Base-by-base conservation (phyloP, 2,329 filamentous ascomycete species). In the Coniochaeta sp. region DNA sequence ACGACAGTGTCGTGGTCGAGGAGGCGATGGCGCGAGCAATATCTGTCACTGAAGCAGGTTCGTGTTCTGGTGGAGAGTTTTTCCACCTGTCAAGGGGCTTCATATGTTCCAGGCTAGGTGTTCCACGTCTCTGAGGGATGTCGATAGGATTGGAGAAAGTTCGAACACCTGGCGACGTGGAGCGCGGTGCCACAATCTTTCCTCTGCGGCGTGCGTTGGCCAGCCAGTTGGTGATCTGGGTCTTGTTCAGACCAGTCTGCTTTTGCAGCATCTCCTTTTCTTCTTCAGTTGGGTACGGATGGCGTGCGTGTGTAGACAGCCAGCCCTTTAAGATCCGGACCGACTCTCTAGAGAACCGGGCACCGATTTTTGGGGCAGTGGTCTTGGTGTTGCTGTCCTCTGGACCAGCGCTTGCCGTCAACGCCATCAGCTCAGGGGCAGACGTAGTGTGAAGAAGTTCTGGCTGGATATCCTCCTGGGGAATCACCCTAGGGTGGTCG, bases 181-280 rank as follows among this genome's bases (percentile, higher is more conserved):
- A 86, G 64, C 88, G 81, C 55, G 85, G 85, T 1, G 84, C 79
- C 56, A 87, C 84, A 59, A 89, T 86, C 76, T 96, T 96, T 67
- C 90, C 88, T 63, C 92, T 83, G 60, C 92, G 85, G 50, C 92
- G 86, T 61, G 91, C 91, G 73, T 96, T 96, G 62, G 92, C 92
- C 55, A 96, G 84, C 92, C 92, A 96, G 71, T 96, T 96, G 12
- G 88, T 88, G 67, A 96, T 93, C 69, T 97, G 93, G 16, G 82
- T 89, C 67, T 90, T 86, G 71, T 86, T 92, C 44, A 97, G 79
- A 8, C 91, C 91, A 0, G 92, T 96, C 67, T 89, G 83, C 55
- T 83, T 81, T 72, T 91, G 89, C 28, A 97, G 79, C 63, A 85
- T 82, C 65, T 92, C 89, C 69, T 93, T 96, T 70, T 96, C 90